Evolutionary conservation across 352 stramenopile species (phyloP), one percentile per base, ranked within the genome.

Genomic region (Peronospora belbahrii): DNA sequence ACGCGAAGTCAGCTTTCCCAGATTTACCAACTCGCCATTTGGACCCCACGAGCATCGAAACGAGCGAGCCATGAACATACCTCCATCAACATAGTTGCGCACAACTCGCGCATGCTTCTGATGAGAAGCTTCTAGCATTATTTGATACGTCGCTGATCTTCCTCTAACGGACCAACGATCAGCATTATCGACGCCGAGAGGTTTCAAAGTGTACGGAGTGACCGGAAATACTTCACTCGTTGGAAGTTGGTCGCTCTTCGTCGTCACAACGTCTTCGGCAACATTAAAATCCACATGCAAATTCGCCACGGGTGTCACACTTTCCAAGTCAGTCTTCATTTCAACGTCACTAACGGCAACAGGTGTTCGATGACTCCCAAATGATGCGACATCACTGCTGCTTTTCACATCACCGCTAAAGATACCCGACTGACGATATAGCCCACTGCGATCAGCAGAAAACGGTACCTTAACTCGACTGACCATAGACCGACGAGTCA

Each of bases 31-130:
- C 31, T 86, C 70, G 2, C 80, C 80, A 20, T 85, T 83, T 17
- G 80, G 80, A 1, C 80, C 80, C 75, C 77, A 92, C 5, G 75
- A 87, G 34, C 78, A 88, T 14, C 80, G 77, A 67, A 89, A 89
- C 33, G 80, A 88, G 10, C 78, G 77, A 11, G 74, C 67, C 61
- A 89, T 83, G 30, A 87, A 88, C 32, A 92, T 65, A 0, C 74
- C 74, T 6, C 65, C 56, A 24, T 92, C 80, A 10, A 73, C 55
- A 25, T 83, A 46, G 43, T 85, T 83, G 28, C 58, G 69, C 20
- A 74, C 70, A 0, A 67, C 51, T 27, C 50, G 46, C 14, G 27
- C 23, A 45, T 74, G 40, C 7, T n/a, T 17, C 38, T 71, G 65
- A 15, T 61, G 65, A 2, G 62, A 67, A 7, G 52, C 57, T 40